Evolutionary conservation across 352 stramenopile species (phyloP), one percentile per base, ranked within the genome.

Genomic region (Globisporangium apiculatum): DNA sequence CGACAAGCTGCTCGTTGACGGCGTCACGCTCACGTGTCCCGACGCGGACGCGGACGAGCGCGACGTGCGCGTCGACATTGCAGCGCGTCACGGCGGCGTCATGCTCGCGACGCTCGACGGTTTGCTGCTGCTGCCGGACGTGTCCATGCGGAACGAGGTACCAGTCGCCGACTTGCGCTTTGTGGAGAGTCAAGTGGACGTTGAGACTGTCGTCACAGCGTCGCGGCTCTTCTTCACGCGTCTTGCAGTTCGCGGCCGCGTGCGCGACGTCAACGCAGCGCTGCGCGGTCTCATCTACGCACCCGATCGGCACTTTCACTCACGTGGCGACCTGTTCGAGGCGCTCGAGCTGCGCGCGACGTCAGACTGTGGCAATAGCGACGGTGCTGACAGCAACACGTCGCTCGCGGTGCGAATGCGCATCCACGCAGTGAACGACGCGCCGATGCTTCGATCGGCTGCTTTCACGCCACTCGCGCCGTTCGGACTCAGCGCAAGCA

Each of bases 231-330:
- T 87, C 57, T 81, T 79, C 52, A 71, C 65, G 4, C 55, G 47
- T 0, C 40, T 85, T 3, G 51, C 35, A 8, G 41, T 87, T 14
- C 58, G 53, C 35, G 81, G 76, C 11, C 58, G 62, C 41, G 45
- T 74, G 12, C 35, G 31, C 5, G 75, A 87, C 45, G 10, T 87
- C 10, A 89, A 87, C 35, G 49, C 57, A 8, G 78, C 79, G 10
- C 64, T 91, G 35, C 48, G 47, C 8, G 75, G 73, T 8, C 67
- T 91, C 54, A 67, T 89, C 53, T 91, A 77, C 53, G 76, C 73
- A 17, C 73, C 75, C 1, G 61, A 61, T 18, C 57, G 66, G 4
- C 56, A 89, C 54, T 89, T 77, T 42, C 79, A 83, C 67, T 79
- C 79, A 11, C 58, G 64, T 47, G 66, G 64, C 31, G 67, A 67